These are phyloP conservation scores for Oenanthe sinensis DNA, from an alignment of 129 eudicot species.

Conservation along the genomic window DNA sequence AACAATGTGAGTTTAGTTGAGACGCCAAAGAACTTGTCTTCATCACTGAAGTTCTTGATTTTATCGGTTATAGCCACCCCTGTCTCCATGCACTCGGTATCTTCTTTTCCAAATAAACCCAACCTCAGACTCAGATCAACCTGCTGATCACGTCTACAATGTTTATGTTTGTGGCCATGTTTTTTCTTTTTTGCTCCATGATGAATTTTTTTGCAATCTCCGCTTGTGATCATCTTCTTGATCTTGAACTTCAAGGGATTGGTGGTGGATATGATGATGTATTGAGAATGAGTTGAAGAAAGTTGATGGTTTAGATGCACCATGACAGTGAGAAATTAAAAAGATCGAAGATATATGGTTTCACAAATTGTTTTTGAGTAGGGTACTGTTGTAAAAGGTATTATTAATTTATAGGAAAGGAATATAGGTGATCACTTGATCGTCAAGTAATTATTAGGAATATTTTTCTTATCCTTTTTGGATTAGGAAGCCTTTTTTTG, in stretches of 20 bases:
- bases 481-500: too few relatives aligned
- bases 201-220: not conserved
- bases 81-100: not conserved
- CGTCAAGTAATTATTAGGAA: too few relatives aligned
- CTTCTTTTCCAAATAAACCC: not conserved
- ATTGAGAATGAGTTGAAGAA: not conserved
- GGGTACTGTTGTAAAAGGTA: too few relatives aligned
- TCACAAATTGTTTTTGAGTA: too few relatives aligned
- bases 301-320: not conserved
- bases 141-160: not conserved
- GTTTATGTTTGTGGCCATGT: not conserved
- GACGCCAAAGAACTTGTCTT: not conserved
- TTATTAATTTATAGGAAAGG: too few relatives aligned
- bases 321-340: not conserved
- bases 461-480: too few relatives aligned
- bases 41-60: not conserved
- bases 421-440: too few relatives aligned
- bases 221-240: not conserved
- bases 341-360: too few relatives aligned
- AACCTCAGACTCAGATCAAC: not conserved
- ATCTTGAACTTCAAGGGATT: not conserved
- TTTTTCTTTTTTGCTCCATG: not conserved
- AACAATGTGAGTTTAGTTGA: not conserved
- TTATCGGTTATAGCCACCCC: not conserved
- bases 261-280: not conserved